A percentile compares a stretch with the other conserved stretches of the same genome.
Evolutionary conservation across 768 basidiomycete species (phyloP).

Genomic region (Suillus brevipes): DNA sequence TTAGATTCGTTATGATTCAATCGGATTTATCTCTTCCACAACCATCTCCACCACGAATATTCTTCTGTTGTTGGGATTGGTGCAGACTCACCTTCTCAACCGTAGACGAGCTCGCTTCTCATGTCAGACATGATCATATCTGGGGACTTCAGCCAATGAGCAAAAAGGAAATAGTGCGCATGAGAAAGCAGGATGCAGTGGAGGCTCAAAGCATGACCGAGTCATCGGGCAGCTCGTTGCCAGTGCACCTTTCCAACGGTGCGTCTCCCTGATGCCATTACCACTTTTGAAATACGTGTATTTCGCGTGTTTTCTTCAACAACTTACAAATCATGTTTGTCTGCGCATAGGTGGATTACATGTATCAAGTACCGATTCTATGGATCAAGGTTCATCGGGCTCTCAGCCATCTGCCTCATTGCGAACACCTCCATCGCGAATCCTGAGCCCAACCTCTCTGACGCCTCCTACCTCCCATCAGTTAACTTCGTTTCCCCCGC

Average conservation of each 20-base stretch:
- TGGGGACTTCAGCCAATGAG: slow-evolving; percentile 43
- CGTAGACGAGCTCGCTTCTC: slow-evolving; percentile 41
- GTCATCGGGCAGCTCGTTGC: background rate
- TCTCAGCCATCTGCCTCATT: background rate
- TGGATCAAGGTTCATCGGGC: background rate
- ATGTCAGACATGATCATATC: slow-evolving; percentile 52
- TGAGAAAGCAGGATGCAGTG: slow-evolving; percentile 40
- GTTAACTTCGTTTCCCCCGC: background rate
- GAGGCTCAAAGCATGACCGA: background rate
- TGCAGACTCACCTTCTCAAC: slow-evolving; percentile 45
- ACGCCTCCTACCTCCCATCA: background rate
- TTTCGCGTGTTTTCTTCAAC: background rate
- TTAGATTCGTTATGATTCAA: background rate
- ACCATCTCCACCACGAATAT: slow-evolving; percentile 9
- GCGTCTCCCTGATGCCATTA: background rate
- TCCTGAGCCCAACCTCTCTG: background rate
- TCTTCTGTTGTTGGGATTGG: slow-evolving; percentile 55
- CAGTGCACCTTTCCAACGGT: background rate
- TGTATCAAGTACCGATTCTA: background rate
- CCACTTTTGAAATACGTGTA: background rate
- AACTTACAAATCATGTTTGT: background rate
- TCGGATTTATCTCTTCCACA: slow-evolving; percentile 5
- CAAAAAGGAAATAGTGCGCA: slow-evolving; percentile 44
- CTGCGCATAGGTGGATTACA: background rate
- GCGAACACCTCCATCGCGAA: background rate